Evolutionary conservation across 2,329 filamentous ascomycete species (phyloP).

Genomic region (Cyphellophora attinorum): DNA sequence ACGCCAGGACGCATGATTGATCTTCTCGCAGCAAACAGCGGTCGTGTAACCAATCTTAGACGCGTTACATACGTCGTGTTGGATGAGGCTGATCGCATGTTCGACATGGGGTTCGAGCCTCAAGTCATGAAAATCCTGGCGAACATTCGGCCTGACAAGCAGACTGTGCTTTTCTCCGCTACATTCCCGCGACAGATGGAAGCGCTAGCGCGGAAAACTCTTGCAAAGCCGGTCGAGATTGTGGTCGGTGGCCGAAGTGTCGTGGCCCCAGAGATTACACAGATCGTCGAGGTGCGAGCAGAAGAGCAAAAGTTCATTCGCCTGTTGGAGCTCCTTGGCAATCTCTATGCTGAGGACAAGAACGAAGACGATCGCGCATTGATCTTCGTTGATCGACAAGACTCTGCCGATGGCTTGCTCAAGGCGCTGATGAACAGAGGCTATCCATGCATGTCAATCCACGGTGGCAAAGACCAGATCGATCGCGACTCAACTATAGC

Average conservation of each 20-base stretch:
- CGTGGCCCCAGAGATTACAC: slow-evolving; percentile 66
- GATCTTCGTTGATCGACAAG: slow-evolving; percentile 87
- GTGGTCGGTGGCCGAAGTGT: slow-evolving; percentile 76
- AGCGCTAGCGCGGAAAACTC: slow-evolving; percentile 75
- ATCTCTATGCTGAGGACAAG: slow-evolving; percentile 60
- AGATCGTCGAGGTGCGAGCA: slow-evolving; percentile 78
- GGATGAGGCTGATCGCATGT: slow-evolving; percentile 98
- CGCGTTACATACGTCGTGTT: slow-evolving; percentile 90
- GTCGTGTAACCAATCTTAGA: slow-evolving; percentile 83
- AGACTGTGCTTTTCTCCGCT: slow-evolving; percentile 92
- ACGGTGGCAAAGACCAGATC: slow-evolving; percentile 87
- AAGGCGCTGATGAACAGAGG: slow-evolving; percentile 73
- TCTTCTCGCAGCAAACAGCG: slow-evolving; percentile 82
- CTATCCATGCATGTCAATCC: slow-evolving; percentile 86
- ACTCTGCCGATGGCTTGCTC: slow-evolving; percentile 72
- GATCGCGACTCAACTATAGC: slow-evolving; percentile 86
- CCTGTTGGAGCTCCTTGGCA: slow-evolving; percentile 75
- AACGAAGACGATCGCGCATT: slow-evolving; percentile 85
- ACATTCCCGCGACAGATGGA: slow-evolving; percentile 95
- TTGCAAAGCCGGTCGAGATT: slow-evolving; percentile 80
- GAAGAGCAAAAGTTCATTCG: slow-evolving; percentile 77
- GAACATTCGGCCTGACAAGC: slow-evolving; percentile 82
- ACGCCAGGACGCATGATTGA: slow-evolving; percentile 95
- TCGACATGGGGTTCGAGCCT: slow-evolving; percentile 99
- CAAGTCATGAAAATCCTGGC: slow-evolving; percentile 95